Percentiles rank a stretch among this genome's conserved stretches.
phyloP scores from a whole-genome alignment of 371 early-diverging fungal genomes.

The Circinella umbellata region DNA sequence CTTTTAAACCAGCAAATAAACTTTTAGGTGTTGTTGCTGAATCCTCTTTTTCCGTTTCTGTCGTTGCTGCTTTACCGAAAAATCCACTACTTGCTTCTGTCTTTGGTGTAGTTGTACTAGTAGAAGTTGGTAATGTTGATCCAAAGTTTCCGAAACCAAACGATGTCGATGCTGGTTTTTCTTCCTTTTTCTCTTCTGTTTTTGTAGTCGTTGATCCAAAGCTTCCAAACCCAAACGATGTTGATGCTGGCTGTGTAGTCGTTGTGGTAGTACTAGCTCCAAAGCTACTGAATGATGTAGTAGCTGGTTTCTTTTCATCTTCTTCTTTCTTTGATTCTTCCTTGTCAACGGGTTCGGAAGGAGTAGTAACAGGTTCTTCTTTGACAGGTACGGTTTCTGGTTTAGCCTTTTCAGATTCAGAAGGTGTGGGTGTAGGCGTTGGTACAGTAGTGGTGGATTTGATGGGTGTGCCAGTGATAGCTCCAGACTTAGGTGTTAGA shows the following conservation, averaged over 20 bases:
- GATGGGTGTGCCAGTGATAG: neutral
- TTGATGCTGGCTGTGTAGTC: neutral
- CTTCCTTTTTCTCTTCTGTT: neutral
- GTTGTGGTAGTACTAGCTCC: neutral
- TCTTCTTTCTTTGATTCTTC: neutral
- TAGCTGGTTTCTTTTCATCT: neutral
- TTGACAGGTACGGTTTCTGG: neutral
- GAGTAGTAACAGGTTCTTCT: neutral
- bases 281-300: too few relatives aligned
- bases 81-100: neutral
- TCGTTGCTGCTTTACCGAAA: neutral
- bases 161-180: neutral
- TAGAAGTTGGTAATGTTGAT: neutral
- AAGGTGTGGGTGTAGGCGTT: slow-evolving; percentile 5
- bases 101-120: neutral
- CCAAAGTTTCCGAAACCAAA: slow-evolving; percentile 13
- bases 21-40: neutral
- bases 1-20: neutral
- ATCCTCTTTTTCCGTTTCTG: neutral
- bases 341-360: neutral
- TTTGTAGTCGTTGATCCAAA: slow-evolving; percentile 9
- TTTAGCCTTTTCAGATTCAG: neutral
- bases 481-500: slow-evolving; percentile 1
- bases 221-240: slow-evolving; percentile 7
- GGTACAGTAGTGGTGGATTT: neutral